Base-by-base conservation (phyloP, 2,329 filamentous ascomycete genomes). In the Venturia carpophila region DNA sequence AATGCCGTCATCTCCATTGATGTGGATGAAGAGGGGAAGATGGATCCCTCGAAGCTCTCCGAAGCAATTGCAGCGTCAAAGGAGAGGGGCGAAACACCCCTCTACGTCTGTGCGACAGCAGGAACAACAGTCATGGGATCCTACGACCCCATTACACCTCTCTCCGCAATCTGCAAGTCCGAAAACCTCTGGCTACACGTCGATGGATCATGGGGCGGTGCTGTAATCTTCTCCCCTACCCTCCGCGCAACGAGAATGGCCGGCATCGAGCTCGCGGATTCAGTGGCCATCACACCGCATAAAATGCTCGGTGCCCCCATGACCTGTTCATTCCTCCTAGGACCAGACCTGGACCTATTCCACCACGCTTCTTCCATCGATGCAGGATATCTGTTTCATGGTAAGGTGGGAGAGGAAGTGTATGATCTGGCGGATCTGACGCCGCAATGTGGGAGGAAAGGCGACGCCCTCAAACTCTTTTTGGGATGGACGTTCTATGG, bases 301-400 rank as follows among this genome's bases (percentile, higher is more conserved):
- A 97, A 97, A 79, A 97, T 97, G 94, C 84, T 97, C 73, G 91
- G 91, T 66, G 90, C 91, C 2, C 93, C 94, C 0, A 79, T 95
- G 49, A 96, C 92, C 0, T 97, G 92, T 78, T 92, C 89, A 0
- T 97, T 96, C 78, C 83, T 99, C 5, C 82, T 99, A 15, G 87
- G 85, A 0, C 83, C 84, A 1, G 92, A 97, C 73, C 77, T 95
- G 72, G 80, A 82, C 65, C 78, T 88, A 30, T 95, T 97, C 75
- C 89, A 94, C 74, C 79, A 78, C 60, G 92, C 92, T 15, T 96
- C 96, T 77, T 96, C 90, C 2, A 83, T 96, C 2, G 87, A 87
- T 0, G 94, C 93, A 0, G 91, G 89, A 5, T 97, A 97, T 66
- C 72, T 82, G 4, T 82, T 82, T 71, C 77, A 79, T 71, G 55